Evolutionary conservation across 768 basidiomycete species (phyloP).

Genomic region (Coprinopsis marcescibilis): DNA sequence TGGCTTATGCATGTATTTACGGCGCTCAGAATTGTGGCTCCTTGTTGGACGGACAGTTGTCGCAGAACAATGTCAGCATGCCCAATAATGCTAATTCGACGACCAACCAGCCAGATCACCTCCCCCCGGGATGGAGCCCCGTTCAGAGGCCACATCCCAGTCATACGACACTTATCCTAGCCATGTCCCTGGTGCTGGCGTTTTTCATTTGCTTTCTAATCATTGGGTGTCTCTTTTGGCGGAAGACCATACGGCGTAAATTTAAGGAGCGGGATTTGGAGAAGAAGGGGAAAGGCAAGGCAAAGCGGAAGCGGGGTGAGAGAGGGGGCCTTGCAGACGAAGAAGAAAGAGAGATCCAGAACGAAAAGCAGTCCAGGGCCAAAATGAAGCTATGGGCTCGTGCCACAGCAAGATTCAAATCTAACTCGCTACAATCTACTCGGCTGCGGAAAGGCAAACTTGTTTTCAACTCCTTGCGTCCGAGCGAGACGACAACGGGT

Average conservation of each 20-base stretch:
- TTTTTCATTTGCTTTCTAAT: slow-evolving; percentile 57
- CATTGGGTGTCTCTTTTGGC: slow-evolving; percentile 55
- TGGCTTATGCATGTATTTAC: slow-evolving; percentile 7
- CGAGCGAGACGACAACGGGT: slow-evolving; percentile 21
- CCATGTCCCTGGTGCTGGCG: slow-evolving; percentile 59
- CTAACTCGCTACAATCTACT: slow-evolving; percentile 53
- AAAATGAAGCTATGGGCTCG: slow-evolving; percentile 59
- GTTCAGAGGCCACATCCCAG: slow-evolving; percentile 1
- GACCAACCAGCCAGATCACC: slow-evolving; percentile 22
- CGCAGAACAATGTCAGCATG: slow-evolving; percentile 15
- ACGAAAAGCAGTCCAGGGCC: slow-evolving; percentile 40
- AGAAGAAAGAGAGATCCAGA: slow-evolving; percentile 25
- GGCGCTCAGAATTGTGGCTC: slow-evolving; percentile 22
- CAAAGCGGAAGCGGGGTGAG: slow-evolving; percentile 17
- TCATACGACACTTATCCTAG: slow-evolving; percentile 43
- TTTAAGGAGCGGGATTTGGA: slow-evolving; percentile 44
- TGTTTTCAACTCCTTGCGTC: slow-evolving; percentile 20
- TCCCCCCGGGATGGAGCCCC: slow-evolving; percentile 52
- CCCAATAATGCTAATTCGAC: slow-evolving; percentile 14
- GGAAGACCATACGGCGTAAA: slow-evolving; percentile 34
- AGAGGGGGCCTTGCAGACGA: slow-evolving; percentile 14
- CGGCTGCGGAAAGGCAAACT: slow-evolving; percentile 51
- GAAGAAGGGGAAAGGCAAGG: slow-evolving; percentile 32
- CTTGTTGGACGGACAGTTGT: slow-evolving; percentile 28
- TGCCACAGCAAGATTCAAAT: slow-evolving; percentile 66